Percentiles rank a stretch among this genome's conserved stretches.
Evolutionary conservation across 768 basidiomycete genomes (phyloP).

Genomic region (Boletellus ananas): DNA sequence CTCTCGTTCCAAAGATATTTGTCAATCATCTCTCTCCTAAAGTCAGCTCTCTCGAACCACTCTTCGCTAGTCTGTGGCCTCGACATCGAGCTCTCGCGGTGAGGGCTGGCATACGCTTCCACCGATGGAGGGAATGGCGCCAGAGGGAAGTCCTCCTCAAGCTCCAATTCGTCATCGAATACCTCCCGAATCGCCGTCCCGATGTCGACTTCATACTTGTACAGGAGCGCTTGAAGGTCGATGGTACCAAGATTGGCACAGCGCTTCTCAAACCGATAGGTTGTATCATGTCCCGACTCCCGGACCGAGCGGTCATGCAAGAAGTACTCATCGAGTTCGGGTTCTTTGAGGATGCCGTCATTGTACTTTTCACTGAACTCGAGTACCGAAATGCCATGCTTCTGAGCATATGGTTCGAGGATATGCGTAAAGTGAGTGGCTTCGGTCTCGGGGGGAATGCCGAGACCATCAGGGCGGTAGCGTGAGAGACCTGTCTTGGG

Average conservation of each 20-base stretch:
- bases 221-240: conserved; percentile 91
- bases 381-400: conserved; percentile 87
- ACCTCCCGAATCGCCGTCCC: conserved; percentile 96
- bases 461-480: conserved; percentile 89
- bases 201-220: conserved; percentile 99
- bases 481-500: conserved; percentile 92
- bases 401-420: conserved; percentile 89
- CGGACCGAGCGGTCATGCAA: conserved; percentile 94
- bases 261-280: conserved; percentile 95
- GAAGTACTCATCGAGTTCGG: conserved; percentile 94
- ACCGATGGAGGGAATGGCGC: conserved; percentile 87
- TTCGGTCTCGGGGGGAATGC: conserved; percentile 98
- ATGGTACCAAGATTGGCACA: conserved; percentile 97
- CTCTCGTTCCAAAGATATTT: conserved; percentile 96
- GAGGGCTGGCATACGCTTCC: conserved; percentile 61
- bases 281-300: conserved; percentile 95
- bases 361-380: conserved; percentile 99
- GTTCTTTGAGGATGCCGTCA: conserved; percentile 76
- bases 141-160: conserved; percentile 89
- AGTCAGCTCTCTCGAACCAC: conserved; percentile 90
- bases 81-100: conserved; percentile 54
- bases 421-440: conserved; percentile 98
- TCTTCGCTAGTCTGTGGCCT: conserved; percentile 74
- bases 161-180: conserved; percentile 86
- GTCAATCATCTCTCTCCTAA: conserved; percentile 82